phyloP scores from a whole-genome alignment of 768 basidiomycete genomes.

The Auriscalpium vulgare region DNA sequence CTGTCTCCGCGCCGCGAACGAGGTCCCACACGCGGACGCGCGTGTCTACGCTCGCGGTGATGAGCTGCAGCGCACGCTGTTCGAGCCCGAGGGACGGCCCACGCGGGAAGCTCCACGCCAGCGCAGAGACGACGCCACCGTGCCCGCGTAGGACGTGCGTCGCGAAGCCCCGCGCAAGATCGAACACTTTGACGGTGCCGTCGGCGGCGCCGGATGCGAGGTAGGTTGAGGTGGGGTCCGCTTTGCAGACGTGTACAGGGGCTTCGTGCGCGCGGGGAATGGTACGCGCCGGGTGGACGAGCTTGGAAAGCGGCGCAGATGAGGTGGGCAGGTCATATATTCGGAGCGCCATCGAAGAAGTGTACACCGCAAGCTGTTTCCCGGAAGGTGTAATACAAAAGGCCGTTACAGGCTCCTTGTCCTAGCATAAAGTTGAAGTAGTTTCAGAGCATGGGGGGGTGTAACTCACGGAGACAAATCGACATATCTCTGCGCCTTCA shows the following conservation, averaged over 20 bases:
- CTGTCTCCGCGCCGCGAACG: conserved; percentile 39
- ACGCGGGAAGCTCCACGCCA: conserved; percentile 75
- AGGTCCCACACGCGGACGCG: conserved; percentile 91
- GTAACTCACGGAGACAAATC: conserved; percentile 72
- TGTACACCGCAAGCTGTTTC: conserved; percentile 71
- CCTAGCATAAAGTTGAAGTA: conserved; percentile 39
- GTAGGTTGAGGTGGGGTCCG: conserved; percentile 82
- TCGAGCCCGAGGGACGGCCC: conserved; percentile 30
- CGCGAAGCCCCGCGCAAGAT: conserved; percentile 76
- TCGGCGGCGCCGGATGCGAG: conserved; percentile 96
- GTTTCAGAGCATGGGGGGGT: background rate
- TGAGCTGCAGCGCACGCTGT: conserved; percentile 59
- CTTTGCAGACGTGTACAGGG: conserved; percentile 82
- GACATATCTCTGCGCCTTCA: conserved; percentile 66
- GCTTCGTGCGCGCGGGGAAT: conserved; percentile 85
- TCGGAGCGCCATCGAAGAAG: conserved; percentile 71
- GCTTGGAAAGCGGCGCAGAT: conserved; percentile 32
- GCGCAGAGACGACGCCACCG: conserved; percentile 92
- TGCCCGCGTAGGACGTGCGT: conserved; percentile 96
- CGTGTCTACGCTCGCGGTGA: conserved; percentile 90
- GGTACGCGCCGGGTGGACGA: conserved; percentile 63
- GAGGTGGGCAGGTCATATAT: conserved; percentile 71
- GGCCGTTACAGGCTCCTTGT: conserved; percentile 76
- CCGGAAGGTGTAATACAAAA: conserved; percentile 74
- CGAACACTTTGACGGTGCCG: conserved; percentile 96